Evolutionary conservation across 225 moss, liverwort and hornwort genomes (phyloP).

Genomic region (Ulota crispa): DNA sequence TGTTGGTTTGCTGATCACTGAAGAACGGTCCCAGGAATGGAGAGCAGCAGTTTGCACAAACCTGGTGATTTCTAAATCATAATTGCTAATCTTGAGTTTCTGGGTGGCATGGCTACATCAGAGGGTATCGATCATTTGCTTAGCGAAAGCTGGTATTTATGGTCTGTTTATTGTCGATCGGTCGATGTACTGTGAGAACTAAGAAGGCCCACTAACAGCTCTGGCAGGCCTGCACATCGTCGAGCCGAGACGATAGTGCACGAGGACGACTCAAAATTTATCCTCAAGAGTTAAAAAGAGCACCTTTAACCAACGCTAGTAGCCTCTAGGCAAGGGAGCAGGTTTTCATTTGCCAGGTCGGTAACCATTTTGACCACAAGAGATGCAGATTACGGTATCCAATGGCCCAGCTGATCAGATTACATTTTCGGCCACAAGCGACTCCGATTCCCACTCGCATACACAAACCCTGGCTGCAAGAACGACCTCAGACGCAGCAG

Average conservation of each 20-base stretch:
- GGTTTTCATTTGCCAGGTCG: neutral
- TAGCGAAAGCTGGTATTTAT: neutral
- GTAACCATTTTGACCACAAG: neutral
- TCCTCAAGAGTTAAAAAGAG: neutral
- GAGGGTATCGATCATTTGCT: neutral
- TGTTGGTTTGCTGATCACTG: constrained; percentile 11
- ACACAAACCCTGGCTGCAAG: constrained; percentile 7
- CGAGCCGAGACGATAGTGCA: neutral
- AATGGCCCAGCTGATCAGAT: neutral
- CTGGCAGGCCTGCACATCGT: neutral
- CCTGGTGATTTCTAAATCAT: neutral
- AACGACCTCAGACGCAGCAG: neutral
- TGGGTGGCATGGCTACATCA: neutral
- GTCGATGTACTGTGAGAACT: neutral
- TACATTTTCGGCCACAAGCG: neutral
- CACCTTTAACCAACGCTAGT: neutral
- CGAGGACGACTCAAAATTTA: neutral
- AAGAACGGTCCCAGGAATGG: neutral
- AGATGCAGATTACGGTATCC: neutral
- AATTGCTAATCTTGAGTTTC: neutral
- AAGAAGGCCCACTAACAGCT: neutral
- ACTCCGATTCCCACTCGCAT: neutral
- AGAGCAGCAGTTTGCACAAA: constrained; percentile 1
- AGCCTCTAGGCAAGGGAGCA: neutral
- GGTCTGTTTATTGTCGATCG: neutral